Base-by-base conservation (phyloP, 768 basidiomycete genomes). In the Dioszegia aurantiaca region DNA sequence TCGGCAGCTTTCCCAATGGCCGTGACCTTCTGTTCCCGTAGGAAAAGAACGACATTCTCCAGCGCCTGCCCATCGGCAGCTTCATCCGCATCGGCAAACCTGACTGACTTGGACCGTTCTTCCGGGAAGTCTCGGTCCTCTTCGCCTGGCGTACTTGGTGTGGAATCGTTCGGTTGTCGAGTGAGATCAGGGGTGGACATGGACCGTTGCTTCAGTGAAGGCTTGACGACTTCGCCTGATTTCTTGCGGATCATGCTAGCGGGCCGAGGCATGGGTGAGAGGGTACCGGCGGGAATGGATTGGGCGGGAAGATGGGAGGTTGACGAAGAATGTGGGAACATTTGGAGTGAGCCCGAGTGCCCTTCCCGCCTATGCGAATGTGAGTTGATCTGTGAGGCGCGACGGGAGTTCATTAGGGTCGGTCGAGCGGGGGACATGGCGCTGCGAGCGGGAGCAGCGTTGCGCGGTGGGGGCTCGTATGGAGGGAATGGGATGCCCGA, bases 1-100 rank as follows among this genome's bases (percentile, higher is more conserved):
- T 91, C 88, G 12, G 64, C 67, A 8, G 70, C 66, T 58, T 69
- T 68, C 4, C 87, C 89, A 9, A 99, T 92, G 1, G 94, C 94
- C 1, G 90, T 82, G 16, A 93, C 93, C 71, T 90, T 91, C 77
- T 97, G 93, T 78, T 91, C 89, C 1, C 92, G 85, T 49, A 94
- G 80, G 80, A 97, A 98, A 40, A 92, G 82, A 75, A 92, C 91
- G 58, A 98, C 89, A 60, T 89, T 89, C 76, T 95, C 94, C 48
- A 97, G 83, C 69, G 89, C 84, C 16, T n/a, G 19, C 6, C 85
- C 77, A 75, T 90, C 88, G n/a, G 68, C 66, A 12, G 56, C 63
- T 6, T 69, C 71, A 30, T 66, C 60, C 4, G 61, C 56, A 36
- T 66, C 73, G 11, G 75, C 75, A 61, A 99, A 99, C 65, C 94